Evolutionary conservation across 2,329 filamentous ascomycete genomes (phyloP), one percentile per base, ranked within the genome.

Genomic region (Fusarium citri): DNA sequence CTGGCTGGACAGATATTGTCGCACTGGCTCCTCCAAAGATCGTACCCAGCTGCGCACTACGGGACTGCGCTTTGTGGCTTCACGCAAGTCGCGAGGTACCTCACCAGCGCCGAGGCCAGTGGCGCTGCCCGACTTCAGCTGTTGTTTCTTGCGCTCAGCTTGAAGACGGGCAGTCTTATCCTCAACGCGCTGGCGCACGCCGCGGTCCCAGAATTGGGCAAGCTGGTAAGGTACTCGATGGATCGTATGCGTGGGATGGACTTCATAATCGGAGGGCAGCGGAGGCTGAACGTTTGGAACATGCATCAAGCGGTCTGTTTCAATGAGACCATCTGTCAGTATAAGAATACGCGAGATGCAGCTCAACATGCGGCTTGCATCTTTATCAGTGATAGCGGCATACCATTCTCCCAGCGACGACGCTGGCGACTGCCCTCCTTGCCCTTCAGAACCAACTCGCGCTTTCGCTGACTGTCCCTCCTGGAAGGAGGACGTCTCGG

Each of bases 321-420:
- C 22, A 18, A 51, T 55, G 56, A 63, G 40, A 26, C 50, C 50
- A 48, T 50, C 47, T 42, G 65, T 73, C 64, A 76, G 70, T 59
- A 63, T 42, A 30, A 25, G 50, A 16, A 28, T 60, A 10, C 23
- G 25, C 23, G 31, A 20, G 30, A 48, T 46, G 42, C 37, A 26
- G 22, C 5, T 28, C 25, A 57, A 30, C 15, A 2, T 34, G 11
- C 26, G 34, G 23, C 51, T 18, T 55, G 55, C 47, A 56, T 53
- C 28, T 15, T 40, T 40, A 41, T 51, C 50, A 49, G 40, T 54
- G 30, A 55, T 51, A 40, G 49, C 31, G 45, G 25, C 65, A 56
- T 86, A 97, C 94, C 93, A 80, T 98, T 99, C 84, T 99, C 96
- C 94, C 94, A 98, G 59, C 95, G 87, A 74, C 95, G 91, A 51